phyloP scores from a whole-genome alignment of 805 yeast genomes.

The Metschnikowia kofuensis region DNA sequence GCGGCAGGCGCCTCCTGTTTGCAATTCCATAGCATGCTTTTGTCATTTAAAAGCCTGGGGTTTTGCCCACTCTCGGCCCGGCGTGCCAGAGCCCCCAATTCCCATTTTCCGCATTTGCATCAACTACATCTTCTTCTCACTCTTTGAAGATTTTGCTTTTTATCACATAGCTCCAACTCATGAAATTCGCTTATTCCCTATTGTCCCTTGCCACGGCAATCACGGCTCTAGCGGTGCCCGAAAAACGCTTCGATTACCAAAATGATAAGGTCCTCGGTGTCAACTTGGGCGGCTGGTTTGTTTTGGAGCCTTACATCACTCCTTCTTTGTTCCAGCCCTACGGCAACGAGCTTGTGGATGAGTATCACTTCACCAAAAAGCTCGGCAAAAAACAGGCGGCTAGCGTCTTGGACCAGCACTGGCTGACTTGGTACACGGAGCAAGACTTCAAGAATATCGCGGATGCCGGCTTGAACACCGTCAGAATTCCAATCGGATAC shows the following conservation, averaged over 20 bases:
- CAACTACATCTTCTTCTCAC: not conserved
- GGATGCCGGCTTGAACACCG: constrained; percentile 69
- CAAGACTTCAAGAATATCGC: constrained; percentile 62
- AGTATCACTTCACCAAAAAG: constrained; percentile 60
- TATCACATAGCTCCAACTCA: not conserved
- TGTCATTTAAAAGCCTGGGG: constrained; percentile 1
- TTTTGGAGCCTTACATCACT: constrained; percentile 81
- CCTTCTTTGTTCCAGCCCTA: constrained; percentile 67
- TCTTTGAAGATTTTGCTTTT: not conserved
- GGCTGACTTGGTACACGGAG: constrained; percentile 77
- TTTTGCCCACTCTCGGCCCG: not conserved
- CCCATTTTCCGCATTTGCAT: not conserved
- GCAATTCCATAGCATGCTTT: constrained; percentile 5
- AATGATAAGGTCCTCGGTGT: constrained; percentile 57
- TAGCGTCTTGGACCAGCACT: constrained; percentile 55
- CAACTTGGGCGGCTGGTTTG: constrained; percentile 88
- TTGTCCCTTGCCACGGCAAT: constrained; percentile 11
- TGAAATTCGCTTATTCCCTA: constrained; percentile 11
- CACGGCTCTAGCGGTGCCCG: constrained; percentile 12
- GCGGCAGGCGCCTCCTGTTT: constrained; percentile 2
- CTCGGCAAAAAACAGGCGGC: constrained; percentile 62
- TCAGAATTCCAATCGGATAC: constrained; percentile 89
- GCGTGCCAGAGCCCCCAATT: not conserved
- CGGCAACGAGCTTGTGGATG: constrained; percentile 62
- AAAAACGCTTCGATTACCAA: constrained; percentile 30